Evolutionary conservation across 176 grass and related monocot species (phyloP), one percentile per base, ranked within the genome.

Genomic region (Aegilops bicornis): DNA sequence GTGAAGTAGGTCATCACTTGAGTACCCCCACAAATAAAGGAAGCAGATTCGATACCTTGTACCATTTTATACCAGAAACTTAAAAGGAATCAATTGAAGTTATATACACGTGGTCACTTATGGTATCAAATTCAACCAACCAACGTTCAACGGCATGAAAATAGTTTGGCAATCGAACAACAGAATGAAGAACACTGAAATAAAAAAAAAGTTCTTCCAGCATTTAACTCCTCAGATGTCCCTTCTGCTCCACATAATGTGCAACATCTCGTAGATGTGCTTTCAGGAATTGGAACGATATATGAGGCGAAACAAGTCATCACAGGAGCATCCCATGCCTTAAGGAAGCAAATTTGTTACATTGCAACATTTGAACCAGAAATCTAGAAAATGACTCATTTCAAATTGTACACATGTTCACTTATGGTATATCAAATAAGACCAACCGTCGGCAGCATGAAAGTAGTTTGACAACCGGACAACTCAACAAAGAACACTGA

Each of bases 251-350:
- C 64, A 90, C 88, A 90, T 6, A 16, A n/a, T 54, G 3, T 8
- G 37, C 88, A 90, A 29, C 88, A 78, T 70, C 78, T 24, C 25
- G 31, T 6, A 23, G 45, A 75, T 43, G 83, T 22, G 73, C 84
- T 72, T 90, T 90, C 79, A 86, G 88, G 30, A 90, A 90, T 90
- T 86, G 84, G 73, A 90, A 86, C 84, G 84, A 86, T 65, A 32
- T 82, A 63, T 35, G 72, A 83, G 33, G 63, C 36, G 17, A 82
- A 82, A 56, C 70, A 4, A 31, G 54, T 90, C 84, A 78, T 86
- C 88, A 86, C 54, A 43, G 84, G 88, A 86, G 79, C 6, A 64
- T 48, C 13, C 7, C 7, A 24, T 10, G 23, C 33, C 8, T 24
- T 54, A 76, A 62, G 31, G 13, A 72, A 64, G 70, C 22, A 73